Evolutionary conservation across 2,329 filamentous ascomycete species (phyloP).

Genomic region (Exserohilum rostratum): DNA sequence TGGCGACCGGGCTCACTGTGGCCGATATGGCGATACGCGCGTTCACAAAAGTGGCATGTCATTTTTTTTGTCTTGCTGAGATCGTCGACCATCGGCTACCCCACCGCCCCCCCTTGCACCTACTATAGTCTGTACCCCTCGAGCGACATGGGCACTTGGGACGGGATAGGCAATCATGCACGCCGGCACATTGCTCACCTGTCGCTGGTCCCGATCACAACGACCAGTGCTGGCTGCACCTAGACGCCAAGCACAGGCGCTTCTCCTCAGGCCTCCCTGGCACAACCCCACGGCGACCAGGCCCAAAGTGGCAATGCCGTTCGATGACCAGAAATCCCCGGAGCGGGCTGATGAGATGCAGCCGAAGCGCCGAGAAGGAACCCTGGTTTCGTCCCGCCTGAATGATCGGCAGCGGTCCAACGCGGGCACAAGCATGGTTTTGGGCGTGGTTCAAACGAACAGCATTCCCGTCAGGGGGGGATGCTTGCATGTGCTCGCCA

Average conservation of each 20-base stretch:
- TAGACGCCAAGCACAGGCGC: constrained; percentile 14
- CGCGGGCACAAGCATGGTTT: constrained; percentile 36
- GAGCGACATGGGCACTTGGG: background rate
- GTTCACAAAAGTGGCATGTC: constrained; percentile 19
- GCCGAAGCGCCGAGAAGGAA: constrained; percentile 42
- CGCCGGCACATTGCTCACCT: background rate
- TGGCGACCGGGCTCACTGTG: constrained; percentile 14
- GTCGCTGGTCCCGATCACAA: constrained; percentile 15
- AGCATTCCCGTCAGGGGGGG: constrained; percentile 41
- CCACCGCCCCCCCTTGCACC: background rate
- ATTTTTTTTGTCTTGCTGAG: constrained; percentile 1
- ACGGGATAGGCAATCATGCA: background rate
- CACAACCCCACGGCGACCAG: constrained; percentile 40
- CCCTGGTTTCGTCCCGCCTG: constrained; percentile 43
- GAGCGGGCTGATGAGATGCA: constrained; percentile 41
- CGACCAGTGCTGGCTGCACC: constrained; percentile 17
- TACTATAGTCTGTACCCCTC: background rate
- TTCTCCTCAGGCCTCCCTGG: constrained; percentile 23
- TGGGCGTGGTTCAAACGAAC: constrained; percentile 35
- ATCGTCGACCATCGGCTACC: constrained; percentile 5
- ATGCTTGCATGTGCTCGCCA: constrained; percentile 34
- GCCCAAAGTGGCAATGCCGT: constrained; percentile 41
- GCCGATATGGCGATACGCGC: constrained; percentile 26
- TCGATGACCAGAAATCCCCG: constrained; percentile 47
- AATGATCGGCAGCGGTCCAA: constrained; percentile 47